phyloP scores from a whole-genome alignment of 176 grass and related monocot species.

The Carex kokanica region DNA sequence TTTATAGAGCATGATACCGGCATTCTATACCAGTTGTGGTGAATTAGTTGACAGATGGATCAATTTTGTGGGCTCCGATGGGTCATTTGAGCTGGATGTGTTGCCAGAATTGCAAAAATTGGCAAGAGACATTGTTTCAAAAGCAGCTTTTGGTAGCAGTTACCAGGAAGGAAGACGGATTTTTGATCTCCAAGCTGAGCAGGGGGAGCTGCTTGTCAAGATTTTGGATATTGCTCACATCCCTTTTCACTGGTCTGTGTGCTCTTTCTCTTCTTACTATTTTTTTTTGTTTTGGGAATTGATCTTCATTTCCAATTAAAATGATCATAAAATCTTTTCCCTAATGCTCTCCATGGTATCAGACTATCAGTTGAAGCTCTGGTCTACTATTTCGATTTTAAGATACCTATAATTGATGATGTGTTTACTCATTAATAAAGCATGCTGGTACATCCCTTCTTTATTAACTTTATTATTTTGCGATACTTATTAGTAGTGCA shows the following conservation, averaged over 20 bases:
- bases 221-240: slow-evolving; percentile 13
- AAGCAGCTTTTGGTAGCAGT: slow-evolving; percentile 72
- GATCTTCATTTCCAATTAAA: too few relatives aligned
- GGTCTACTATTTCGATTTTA: too few relatives aligned
- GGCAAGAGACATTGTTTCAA: slow-evolving; percentile 69
- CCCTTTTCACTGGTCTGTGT: slow-evolving; percentile 37
- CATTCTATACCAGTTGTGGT: slow-evolving; percentile 47
- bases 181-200: slow-evolving; percentile 62
- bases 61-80: slow-evolving; percentile 28
- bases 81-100: slow-evolving; percentile 52
- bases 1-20: slow-evolving; percentile 50
- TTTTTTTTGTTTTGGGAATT: too few relatives aligned
- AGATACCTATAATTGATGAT: too few relatives aligned
- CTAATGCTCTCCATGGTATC: too few relatives aligned
- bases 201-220: slow-evolving; percentile 3
- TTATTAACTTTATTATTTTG: too few relatives aligned
- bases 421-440: too few relatives aligned
- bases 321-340: too few relatives aligned
- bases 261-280: too few relatives aligned
- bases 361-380: too few relatives aligned
- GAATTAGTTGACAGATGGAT: slow-evolving; percentile 71
- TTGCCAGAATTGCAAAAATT: slow-evolving; percentile 63
- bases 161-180: slow-evolving; percentile 65
- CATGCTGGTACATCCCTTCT: too few relatives aligned
- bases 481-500: too few relatives aligned